A percentile compares a stretch with the other conserved stretches of the same genome.
Conservation (phyloP, 345 rosid genomes). For the Eucalyptus sideroxylon region DNA sequence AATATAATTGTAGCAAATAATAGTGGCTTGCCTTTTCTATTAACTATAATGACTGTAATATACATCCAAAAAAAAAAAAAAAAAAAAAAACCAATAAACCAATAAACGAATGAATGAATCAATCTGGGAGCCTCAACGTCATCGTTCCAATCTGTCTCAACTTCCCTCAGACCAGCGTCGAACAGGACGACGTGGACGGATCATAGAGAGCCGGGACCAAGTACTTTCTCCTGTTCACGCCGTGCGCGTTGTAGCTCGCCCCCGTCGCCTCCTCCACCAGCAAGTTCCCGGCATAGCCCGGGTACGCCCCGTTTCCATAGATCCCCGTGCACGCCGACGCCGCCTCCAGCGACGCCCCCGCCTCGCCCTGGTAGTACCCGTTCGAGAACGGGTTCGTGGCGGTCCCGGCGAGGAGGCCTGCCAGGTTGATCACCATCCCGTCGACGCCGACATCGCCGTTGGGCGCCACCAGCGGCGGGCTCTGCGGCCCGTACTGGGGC, state of each 20-base stretch:
- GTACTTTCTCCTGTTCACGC: conserved; percentile 59
- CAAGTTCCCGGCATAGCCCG: conserved; percentile 65
- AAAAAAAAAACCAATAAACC: too few relatives aligned
- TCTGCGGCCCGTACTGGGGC: background rate
- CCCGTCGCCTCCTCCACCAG: conserved; percentile 49
- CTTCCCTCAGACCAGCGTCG: conserved; percentile 29
- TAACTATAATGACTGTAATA: background rate
- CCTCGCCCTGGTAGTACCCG: conserved; percentile 71
- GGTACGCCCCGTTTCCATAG: conserved; percentile 73
- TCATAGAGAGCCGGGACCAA: conserved; percentile 72
- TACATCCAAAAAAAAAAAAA: background rate
- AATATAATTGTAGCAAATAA: background rate
- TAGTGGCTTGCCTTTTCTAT: background rate
- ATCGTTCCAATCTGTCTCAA: background rate
- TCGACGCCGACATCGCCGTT: conserved; percentile 51
- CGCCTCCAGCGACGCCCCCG: conserved; percentile 75
- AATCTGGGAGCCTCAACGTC: too few relatives aligned
- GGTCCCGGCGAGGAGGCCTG: conserved; percentile 52
- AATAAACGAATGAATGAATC: background rate
- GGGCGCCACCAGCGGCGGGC: background rate
- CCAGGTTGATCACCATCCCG: conserved; percentile 49
- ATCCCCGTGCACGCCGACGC: conserved; percentile 80
- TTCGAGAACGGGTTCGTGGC: conserved; percentile 71
- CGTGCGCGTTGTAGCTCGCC: conserved; percentile 72
- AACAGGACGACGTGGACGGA: conserved; percentile 44